Evolutionary conservation across 2,329 filamentous ascomycete genomes (phyloP).

Genomic region (Apiospora sp.): DNA sequence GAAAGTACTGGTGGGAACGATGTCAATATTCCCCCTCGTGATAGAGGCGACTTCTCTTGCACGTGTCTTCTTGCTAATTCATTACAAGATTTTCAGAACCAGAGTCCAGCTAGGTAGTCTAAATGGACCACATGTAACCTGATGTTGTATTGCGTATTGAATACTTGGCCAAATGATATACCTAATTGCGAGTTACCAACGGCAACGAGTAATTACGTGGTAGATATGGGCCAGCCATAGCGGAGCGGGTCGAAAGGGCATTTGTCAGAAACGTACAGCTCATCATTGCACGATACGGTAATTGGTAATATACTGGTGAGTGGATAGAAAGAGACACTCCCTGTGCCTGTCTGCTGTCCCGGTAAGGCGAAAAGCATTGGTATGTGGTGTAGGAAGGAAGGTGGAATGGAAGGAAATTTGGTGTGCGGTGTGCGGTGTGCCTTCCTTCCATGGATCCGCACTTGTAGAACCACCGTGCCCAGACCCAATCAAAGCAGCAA

Average conservation of each 20-base stretch:
- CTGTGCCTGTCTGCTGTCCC: background rate
- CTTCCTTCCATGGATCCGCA: conserved; percentile 2
- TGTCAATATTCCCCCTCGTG: background rate
- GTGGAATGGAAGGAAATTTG: background rate
- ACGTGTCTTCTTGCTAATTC: background rate
- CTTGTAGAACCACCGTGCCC: background rate
- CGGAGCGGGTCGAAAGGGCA: background rate
- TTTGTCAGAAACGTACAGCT: background rate
- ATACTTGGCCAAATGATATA: background rate
- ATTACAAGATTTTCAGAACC: background rate
- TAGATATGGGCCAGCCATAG: background rate
- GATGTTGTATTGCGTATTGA: background rate
- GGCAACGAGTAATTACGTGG: background rate
- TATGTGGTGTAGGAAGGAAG: background rate
- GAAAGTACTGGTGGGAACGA: background rate
- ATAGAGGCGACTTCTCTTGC: background rate
- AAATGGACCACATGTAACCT: background rate
- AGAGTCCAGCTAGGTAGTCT: background rate
- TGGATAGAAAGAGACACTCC: background rate
- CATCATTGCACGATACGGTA: background rate
- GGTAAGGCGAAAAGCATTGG: background rate
- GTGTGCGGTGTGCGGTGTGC: background rate
- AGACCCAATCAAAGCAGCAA: background rate
- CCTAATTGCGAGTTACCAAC: background rate
- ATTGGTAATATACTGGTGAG: background rate